Conservation (phyloP, 768 basidiomycete genomes). For the Neoboletus brunneissimus region DNA sequence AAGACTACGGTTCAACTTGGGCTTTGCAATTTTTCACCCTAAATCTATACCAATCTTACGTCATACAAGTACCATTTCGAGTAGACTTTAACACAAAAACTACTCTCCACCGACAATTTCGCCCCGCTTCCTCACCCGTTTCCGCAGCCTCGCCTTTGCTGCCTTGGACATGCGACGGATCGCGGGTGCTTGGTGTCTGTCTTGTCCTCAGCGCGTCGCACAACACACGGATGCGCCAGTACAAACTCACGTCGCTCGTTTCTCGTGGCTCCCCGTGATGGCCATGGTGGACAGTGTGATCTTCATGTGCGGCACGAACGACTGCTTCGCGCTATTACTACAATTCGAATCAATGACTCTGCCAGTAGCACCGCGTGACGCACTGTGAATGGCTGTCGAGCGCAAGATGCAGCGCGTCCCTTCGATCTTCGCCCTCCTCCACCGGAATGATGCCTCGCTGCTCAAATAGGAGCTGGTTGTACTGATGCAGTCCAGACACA, state of each 20-base stretch:
- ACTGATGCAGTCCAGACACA: constrained; percentile 65
- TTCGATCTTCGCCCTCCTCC: constrained; percentile 35
- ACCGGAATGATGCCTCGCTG: constrained; percentile 19
- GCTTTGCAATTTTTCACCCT: constrained; percentile 13
- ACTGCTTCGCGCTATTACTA: constrained; percentile 46
- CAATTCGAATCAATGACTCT: background rate
- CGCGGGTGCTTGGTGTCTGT: constrained; percentile 56
- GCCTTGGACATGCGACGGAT: constrained; percentile 55
- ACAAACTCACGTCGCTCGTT: constrained; percentile 37
- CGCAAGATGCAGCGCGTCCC: constrained; percentile 33
- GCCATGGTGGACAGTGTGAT: constrained; percentile 56
- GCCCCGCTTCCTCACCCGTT: constrained; percentile 35
- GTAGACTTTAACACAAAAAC: constrained; percentile 17
- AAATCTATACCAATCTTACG: constrained; percentile 23
- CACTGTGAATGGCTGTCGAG: constrained; percentile 62
- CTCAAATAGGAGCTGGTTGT: constrained; percentile 65
- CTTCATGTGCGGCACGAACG: constrained; percentile 65
- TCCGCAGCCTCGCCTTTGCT: constrained; percentile 54
- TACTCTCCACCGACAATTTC: constrained; percentile 2
- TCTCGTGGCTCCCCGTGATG: constrained; percentile 39
- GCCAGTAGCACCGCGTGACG: constrained; percentile 22
- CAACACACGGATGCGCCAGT: background rate
- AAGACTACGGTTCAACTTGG: constrained; percentile 7
- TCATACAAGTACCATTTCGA: constrained; percentile 15
- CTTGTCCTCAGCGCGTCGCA: constrained; percentile 7